Evolutionary conservation across 345 rosid genomes (phyloP), one percentile per base, ranked within the genome.

Genomic region (Eucalyptus virginea): DNA sequence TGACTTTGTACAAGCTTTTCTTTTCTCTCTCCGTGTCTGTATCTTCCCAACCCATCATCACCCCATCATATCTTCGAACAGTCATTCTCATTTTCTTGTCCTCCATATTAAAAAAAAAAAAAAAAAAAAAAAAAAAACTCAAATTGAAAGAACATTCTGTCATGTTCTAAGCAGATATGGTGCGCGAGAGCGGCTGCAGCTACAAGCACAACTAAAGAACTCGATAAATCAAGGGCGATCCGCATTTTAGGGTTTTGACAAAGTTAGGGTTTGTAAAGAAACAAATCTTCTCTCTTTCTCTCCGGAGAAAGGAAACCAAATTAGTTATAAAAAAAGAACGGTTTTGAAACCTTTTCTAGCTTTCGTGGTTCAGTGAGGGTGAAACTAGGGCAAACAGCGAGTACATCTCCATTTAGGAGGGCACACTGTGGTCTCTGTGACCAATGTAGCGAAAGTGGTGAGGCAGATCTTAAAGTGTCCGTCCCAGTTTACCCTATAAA

Each of bases 361-460:
- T 37, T 32, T 42, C 21, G 32, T 32, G 45, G 90, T 80, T 90
- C 16, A 88, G 45, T 45, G 87, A 80, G n/a, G 30, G 60, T 9
- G 34, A 89, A 11, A 72, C 47, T 32, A 87, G 89, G 48, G 19
- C 60, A 88, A 94, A 97, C 98, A 92, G 97, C 98, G 90, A 97
- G 97, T 91, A 94, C 94, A 89, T 97, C 96, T 77, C 83, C 5
- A 37, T 77, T 21, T 37, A 77, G 26, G 83, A 77, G 83, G 83
- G 45, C 83, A 77, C 28, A 37, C 45, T 77, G 45, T 19, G 16
- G 90, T 95, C 93, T 52, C 99, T 95, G 87, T 92, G 97, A 94
- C 93, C 94, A 94, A 93, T 94, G 95, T 94, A 95, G 97, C 93
- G 97, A 58, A 48, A n/a, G 96, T 92, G 97, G 93, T 91, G 93